Evolutionary conservation across 1,139 yeast genomes (phyloP).

Genomic region (Pneumocystis oryctolagi): DNA sequence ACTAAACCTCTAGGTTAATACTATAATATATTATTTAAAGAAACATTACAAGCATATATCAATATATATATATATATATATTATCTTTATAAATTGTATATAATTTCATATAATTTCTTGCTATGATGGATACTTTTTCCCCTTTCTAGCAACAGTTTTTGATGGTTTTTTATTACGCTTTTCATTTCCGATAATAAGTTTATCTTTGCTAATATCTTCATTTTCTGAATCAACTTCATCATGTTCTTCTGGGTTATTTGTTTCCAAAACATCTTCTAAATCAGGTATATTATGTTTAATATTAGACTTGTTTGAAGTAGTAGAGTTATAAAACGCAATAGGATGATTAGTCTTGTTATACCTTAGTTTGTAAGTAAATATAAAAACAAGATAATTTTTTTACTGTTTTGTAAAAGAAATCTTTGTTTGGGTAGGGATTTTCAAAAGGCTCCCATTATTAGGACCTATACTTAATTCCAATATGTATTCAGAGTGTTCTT

Average conservation of each 20-base stretch:
- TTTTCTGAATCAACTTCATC: constrained; percentile 55
- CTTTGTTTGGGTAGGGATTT: constrained; percentile 60
- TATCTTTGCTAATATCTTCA: constrained; percentile 13
- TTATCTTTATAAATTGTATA: not conserved
- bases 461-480: constrained; percentile 69
- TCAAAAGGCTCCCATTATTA: constrained; percentile 35
- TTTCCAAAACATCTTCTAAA: constrained; percentile 38
- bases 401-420: constrained; percentile 58
- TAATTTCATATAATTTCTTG: not conserved
- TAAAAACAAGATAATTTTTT: not conserved
- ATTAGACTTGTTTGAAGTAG: constrained; percentile 27
- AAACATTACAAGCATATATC: not conserved
- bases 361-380: constrained; percentile 19
- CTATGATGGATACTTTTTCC: constrained; percentile 25
- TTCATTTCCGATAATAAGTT: not conserved
- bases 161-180: not conserved
- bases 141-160: not conserved
- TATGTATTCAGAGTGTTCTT: constrained; percentile 81
- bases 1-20: not conserved
- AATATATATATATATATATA: not conserved
- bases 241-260: constrained; percentile 32
- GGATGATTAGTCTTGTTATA: constrained; percentile 72
- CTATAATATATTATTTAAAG: not conserved
- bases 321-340: constrained; percentile 55
- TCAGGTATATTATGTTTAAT: constrained; percentile 33